Conservation (phyloP, 306 rosid species). For the Betula pendula region DNA sequence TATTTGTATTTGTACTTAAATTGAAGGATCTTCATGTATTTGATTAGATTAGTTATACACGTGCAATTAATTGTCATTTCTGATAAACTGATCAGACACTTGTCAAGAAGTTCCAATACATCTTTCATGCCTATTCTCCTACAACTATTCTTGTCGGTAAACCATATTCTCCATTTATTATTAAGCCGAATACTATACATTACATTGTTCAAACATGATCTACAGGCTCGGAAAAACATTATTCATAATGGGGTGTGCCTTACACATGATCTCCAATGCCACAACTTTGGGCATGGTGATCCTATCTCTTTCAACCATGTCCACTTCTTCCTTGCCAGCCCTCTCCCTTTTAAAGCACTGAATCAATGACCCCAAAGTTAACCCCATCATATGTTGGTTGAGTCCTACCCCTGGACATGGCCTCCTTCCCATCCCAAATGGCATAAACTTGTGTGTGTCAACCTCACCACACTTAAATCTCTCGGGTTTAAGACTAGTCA, state of each 20-base stretch:
- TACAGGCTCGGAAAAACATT: neutral
- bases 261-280: constrained; percentile 42
- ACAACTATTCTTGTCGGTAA: too few relatives aligned
- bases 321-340: constrained; percentile 18
- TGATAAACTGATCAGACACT: too few relatives aligned
- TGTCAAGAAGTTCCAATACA: too few relatives aligned
- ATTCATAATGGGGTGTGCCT: constrained; percentile 17
- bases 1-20: neutral
- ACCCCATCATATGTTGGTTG: neutral
- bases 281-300: constrained; percentile 35
- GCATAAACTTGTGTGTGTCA: neutral
- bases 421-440: constrained; percentile 30
- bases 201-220: neutral
- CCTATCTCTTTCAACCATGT: constrained; percentile 37
- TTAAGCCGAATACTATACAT: too few relatives aligned
- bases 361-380: constrained; percentile 34
- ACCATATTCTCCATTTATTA: too few relatives aligned
- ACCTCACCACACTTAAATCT: constrained; percentile 7
- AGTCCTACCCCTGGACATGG: neutral
- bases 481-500: constrained; percentile 28
- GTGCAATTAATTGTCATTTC: too few relatives aligned
- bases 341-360: constrained; percentile 47
- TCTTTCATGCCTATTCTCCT: too few relatives aligned
- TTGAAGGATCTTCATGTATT: neutral
- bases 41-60: too few relatives aligned